Percentiles rank a stretch among this genome's conserved stretches.
These are phyloP conservation scores for Russula sp. DNA, from an alignment of 768 basidiomycete species.

Conservation along the genomic window DNA sequence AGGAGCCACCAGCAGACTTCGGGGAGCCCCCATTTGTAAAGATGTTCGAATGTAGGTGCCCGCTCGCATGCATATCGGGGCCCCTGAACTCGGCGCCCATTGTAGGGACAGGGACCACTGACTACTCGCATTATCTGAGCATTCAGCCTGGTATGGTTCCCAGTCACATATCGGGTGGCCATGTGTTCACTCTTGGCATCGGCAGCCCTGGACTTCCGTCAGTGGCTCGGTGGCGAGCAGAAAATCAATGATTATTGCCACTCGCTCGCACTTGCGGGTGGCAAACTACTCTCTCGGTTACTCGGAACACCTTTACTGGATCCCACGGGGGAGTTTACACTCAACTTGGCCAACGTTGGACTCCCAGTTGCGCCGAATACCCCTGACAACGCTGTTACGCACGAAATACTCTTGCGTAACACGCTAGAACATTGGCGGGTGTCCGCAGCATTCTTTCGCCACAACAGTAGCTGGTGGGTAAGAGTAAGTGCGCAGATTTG, in stretches of 20 bases:
- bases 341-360: constrained; percentile 59
- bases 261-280: constrained; percentile 59
- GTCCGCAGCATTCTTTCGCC: constrained; percentile 26
- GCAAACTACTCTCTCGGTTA: constrained; percentile 47
- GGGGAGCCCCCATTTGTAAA: constrained; percentile 35
- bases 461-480: constrained; percentile 31
- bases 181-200: neutral
- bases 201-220: constrained; percentile 64
- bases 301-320: constrained; percentile 61
- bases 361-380: constrained; percentile 31
- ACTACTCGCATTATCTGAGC: constrained; percentile 46
- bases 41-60: constrained; percentile 46
- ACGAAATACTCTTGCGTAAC: constrained; percentile 20
- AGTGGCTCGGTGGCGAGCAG: constrained; percentile 67
- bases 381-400: constrained; percentile 20
- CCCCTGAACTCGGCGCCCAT: neutral
- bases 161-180: neutral
- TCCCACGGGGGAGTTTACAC: constrained; percentile 45
- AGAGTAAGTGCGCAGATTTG: constrained; percentile 32
- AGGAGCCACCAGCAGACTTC: constrained; percentile 29
- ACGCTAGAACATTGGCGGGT: constrained; percentile 28
- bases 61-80: neutral
- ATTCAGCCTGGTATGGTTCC: constrained; percentile 41
- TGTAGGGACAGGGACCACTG: constrained; percentile 59
- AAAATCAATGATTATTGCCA: constrained; percentile 67